Evolutionary conservation across 1,284 basidiomycete species (phyloP), one percentile per base, ranked within the genome.

Genomic region (Cryptococcus sp.): DNA sequence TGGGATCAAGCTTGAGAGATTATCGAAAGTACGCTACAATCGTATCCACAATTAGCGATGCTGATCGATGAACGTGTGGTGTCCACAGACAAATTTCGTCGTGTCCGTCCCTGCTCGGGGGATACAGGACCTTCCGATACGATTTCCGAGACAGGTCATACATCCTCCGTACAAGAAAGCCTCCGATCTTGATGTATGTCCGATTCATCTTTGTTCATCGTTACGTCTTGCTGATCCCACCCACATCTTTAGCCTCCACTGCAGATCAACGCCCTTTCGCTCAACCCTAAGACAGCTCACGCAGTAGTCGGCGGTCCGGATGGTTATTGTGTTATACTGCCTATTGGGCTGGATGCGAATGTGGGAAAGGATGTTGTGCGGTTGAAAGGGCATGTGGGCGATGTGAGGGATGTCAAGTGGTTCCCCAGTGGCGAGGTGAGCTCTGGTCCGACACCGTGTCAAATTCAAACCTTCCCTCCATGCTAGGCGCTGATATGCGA

Each of bases 351-450:
- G 17, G 56, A 57, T 3, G 45, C 50, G 1, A 56, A 48, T 19
- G 35, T 48, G 11, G 56, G 57, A 1, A 56, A 61, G 38, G 50
- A 65, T 4, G 59, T 61, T 6, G 61, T 76, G 5, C 54, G 64
- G 25, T 63, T 81, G 44, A 70, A 75, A 53, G 80, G 80, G 0
- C 80, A 81, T 59, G 77, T 80, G 4, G 80, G 78, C 13, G 80
- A 81, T 65, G 70, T 81, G 8, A 65, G 77, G 2, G 69, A 66
- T 27, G 72, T 74, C 51, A 70, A 70, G n/a, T 81, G 71, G 67
- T 76, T 76, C 59, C 70, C 73, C 3, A 73, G 67, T 42, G 75
- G 71, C 20, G 63, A 75, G 59, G 71, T 74, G 50, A 40, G 69
- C 17, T 58, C 19, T 23, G 16, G 39, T 41, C 10, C 42, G 50